Base-by-base conservation (phyloP, 495 filamentous ascomycete species). In the Neurospora sp. region DNA sequence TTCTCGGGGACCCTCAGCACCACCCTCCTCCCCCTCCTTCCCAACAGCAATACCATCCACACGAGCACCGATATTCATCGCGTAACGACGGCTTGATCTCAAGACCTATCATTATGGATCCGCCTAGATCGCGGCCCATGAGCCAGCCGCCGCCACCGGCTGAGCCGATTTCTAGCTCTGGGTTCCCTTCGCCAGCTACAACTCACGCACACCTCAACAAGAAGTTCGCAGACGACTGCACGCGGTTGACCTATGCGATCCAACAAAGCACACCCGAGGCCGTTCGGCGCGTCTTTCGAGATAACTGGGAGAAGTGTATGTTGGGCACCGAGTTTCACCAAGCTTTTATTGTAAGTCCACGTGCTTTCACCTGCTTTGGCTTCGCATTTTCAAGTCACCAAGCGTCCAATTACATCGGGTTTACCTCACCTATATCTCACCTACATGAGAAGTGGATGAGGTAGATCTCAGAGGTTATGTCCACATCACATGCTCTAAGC, bases 321-420 rank as follows among this genome's bases (percentile, higher is more conserved):
- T 73, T 85, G n/a, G 85, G 85, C 21, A 83, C 83, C 70, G 85
- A 87, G 66, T 87, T 85, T 73, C 85, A 87, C 71, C 80, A 83
- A 39, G 83, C 84, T 17, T 87, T 86, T 72, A 70, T 86, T 71
- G 85, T 87, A 75, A 84, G 84, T 83, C 7, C n/a, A 54, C 54
- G 54, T 37, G 13, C 48, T 48, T 37, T 59, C 7, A 38, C 43
- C 70, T 21, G 48, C 48, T 59, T 31, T 72, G 45, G 24, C 31
- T 24, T 39, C 72, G 40, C 39, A 15, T 36, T 28, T 42, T 34
- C 71, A 34, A 66, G 28, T 36, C 28, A 31, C 54, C 28, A 66
- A 31, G 28, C 54, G 28, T 15, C 54, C 54, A 66, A 66, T 36
- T 28, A 66, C 13, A 34, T 31, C 15, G 5, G 7, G 11, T 28